These are phyloP conservation scores for Pyrrhoderma noxium DNA, from an alignment of 1,284 basidiomycete species.

Conservation along the genomic window DNA sequence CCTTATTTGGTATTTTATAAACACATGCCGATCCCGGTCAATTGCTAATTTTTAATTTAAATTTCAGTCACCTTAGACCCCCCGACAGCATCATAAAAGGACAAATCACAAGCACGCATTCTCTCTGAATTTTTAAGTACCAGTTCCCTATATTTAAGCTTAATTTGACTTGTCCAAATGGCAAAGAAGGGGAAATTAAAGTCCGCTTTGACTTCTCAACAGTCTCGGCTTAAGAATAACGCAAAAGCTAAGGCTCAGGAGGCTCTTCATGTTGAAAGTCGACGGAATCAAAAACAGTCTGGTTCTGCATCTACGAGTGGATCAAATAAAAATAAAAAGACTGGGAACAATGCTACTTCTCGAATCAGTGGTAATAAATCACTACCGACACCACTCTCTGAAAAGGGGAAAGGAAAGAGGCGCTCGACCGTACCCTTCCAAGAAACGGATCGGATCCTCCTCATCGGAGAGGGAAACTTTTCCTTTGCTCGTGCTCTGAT, in stretches of 20 bases:
- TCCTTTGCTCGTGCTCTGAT: slow-evolving; percentile 82
- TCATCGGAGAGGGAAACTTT: slow-evolving; percentile 96
- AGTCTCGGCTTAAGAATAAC: slow-evolving; percentile 57
- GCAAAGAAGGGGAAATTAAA: slow-evolving; percentile 52
- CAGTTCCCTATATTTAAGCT: too few species aligned
- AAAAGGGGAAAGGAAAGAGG: background rate
- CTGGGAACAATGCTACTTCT: background rate
- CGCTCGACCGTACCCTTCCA: slow-evolving; percentile 65
- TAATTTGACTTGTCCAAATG: slow-evolving; percentile 5
- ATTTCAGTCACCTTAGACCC: too few species aligned
- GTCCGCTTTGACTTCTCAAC: slow-evolving; percentile 57
- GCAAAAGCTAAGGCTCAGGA: slow-evolving; percentile 37
- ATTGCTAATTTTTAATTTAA: background rate
- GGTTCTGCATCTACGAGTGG: slow-evolving; percentile 20
- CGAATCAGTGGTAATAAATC: slow-evolving; percentile 19
- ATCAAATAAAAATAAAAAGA: slow-evolving; percentile 24
- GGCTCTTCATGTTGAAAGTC: slow-evolving; percentile 29
- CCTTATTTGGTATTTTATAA: background rate
- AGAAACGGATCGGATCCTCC: slow-evolving; percentile 70
- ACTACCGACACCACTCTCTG: slow-evolving; percentile 20
- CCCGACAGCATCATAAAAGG: too few species aligned
- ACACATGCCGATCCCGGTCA: background rate
- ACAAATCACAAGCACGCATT: too few species aligned
- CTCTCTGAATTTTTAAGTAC: too few species aligned
- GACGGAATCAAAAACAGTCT: slow-evolving; percentile 40